A percentile compares a stretch with the other conserved stretches of the same genome.
Evolutionary conservation across 768 basidiomycete genomes (phyloP).

Genomic region (Psilocybe cyanescens): DNA sequence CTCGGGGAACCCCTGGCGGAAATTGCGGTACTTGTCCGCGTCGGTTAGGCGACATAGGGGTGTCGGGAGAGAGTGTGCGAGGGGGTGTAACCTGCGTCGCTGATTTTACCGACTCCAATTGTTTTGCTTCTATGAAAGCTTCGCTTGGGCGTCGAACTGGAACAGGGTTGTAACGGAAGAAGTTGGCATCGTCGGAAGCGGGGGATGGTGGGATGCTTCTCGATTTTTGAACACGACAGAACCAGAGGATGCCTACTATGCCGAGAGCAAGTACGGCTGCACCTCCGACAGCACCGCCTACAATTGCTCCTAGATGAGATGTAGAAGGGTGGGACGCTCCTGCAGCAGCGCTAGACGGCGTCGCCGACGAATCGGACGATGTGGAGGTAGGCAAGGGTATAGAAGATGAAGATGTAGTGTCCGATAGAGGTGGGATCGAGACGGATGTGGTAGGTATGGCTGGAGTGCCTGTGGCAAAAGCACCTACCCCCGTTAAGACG

Average conservation of each 20-base stretch:
- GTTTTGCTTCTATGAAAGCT: conserved; percentile 12
- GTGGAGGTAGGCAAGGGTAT: neutral
- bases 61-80: neutral
- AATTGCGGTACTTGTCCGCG: neutral
- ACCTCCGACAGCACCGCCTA: conserved; percentile 15
- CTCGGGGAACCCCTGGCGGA: conserved; percentile 5
- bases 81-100: neutral
- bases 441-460: conserved; percentile 8
- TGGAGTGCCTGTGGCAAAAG: conserved; percentile 33
- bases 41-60: conserved; percentile 1
- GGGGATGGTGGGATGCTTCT: neutral
- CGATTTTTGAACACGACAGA: neutral
- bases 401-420: neutral
- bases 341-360: neutral
- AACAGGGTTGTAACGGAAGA: conserved; percentile 21
- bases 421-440: neutral
- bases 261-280: conserved; percentile 10
- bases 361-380: neutral
- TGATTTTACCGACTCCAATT: conserved; percentile 1
- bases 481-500: conserved; percentile 34
- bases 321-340: neutral
- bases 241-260: conserved; percentile 7
- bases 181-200: conserved; percentile 10
- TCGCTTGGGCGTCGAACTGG: conserved; percentile 12
- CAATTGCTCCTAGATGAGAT: conserved; percentile 15